Evolutionary conservation across 169 alveolate species (phyloP), one percentile per base, ranked within the genome.

Genomic region (Plasmodium adleri): DNA sequence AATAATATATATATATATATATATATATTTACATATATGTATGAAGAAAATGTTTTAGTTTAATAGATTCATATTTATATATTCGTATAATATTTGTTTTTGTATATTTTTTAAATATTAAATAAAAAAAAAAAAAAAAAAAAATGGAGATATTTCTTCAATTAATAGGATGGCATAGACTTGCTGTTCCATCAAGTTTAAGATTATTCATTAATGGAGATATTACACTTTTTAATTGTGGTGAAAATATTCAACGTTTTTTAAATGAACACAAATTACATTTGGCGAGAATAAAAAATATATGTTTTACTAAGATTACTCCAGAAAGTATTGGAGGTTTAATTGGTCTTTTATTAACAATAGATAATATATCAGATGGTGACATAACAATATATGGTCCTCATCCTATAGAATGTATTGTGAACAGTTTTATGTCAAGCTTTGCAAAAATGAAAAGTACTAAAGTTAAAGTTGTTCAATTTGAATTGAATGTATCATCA

Each of bases 181-280:
- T 93, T 52, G 89, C 96, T 12, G 94, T 95, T 47, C 96, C 98
- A 7, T 96, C 97, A 2, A 94, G 96, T 39, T 73, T 96, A 70
- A 94, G 95, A 39, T 68, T 96, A 54, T 87, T 94, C 62, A 90
- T 90, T 7, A 92, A 93, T 59, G 96, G 96, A 52, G 74, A 72
- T 1, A 90, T 88, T 60, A 88, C 94, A 15, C 94, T 96, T 45
- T 74, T 96, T 85, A 96, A 96, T 83, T 95, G 93, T 54, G 98
- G 98, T 8, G 98, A 96, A 67, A 95, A 95, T 88, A 75, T 80
- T 22, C 98, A 96, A 85, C 80, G 98, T 62, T 94, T 93, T 72
- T 90, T 96, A 72, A 72, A 93, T 72, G 96, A 93, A 60, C 96
- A 95, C 74, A 94, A 87, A 88, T 90, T 96, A 54, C 94, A 91